Evolutionary conservation across 2,329 filamentous ascomycete genomes (phyloP).

Genomic region (Aureobasidium namibiae): DNA sequence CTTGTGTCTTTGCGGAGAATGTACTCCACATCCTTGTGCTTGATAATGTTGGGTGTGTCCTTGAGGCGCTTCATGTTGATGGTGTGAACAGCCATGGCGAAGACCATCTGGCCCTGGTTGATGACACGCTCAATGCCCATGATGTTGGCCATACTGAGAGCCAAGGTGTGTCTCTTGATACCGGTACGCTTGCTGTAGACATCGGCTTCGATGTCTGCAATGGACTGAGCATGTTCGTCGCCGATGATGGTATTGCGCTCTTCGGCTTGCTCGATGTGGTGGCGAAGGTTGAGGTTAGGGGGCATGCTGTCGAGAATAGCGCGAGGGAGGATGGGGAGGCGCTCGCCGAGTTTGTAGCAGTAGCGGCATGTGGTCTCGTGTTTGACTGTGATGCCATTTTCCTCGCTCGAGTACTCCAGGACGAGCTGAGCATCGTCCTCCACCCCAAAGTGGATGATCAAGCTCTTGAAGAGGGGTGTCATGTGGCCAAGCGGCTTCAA

Average conservation of each 20-base stretch:
- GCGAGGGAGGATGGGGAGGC: background rate
- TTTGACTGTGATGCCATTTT: background rate
- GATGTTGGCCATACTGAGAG: background rate
- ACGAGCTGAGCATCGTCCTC: background rate
- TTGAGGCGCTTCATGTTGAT: background rate
- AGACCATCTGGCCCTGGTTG: background rate
- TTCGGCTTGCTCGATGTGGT: background rate
- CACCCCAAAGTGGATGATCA: background rate
- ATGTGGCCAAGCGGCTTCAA: background rate
- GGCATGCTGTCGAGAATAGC: background rate
- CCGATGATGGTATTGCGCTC: background rate
- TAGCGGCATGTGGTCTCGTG: background rate
- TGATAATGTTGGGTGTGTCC: background rate
- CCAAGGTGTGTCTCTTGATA: background rate
- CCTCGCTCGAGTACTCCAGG: background rate
- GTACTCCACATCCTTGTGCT: background rate
- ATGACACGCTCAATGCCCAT: background rate
- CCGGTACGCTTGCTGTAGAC: background rate
- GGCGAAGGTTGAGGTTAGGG: background rate
- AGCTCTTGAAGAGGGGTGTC: slow-evolving; percentile 1
- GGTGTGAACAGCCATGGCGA: background rate
- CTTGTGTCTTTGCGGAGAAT: background rate
- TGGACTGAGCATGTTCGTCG: background rate
- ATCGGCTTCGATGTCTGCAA: background rate
- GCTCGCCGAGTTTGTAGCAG: background rate